Conservation (phyloP, 192 early-diverging fungal species). For the Backusella tuberculispora region DNA sequence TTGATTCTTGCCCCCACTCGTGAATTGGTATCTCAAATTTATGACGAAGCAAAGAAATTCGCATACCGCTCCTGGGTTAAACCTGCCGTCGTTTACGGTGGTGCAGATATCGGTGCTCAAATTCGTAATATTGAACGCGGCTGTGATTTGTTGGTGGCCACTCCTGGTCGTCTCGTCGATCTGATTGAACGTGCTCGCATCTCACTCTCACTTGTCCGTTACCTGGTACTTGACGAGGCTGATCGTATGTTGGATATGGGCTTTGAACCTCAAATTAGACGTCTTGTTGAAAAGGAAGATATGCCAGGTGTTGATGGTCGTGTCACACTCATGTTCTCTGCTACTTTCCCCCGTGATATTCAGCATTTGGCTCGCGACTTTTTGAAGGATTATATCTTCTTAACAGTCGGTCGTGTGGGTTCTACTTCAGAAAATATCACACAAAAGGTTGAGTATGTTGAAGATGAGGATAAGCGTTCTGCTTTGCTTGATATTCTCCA, state of each 20-base stretch:
- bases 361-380: slow-evolving; percentile 87
- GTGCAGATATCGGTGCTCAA: slow-evolving; percentile 90
- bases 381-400: slow-evolving; percentile 83
- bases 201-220: slow-evolving; percentile 78
- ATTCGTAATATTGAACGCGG: slow-evolving; percentile 89
- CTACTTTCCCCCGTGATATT: slow-evolving; percentile 93
- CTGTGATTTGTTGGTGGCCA: slow-evolving; percentile 93
- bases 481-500: slow-evolving; percentile 85
- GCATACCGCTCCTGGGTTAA: slow-evolving; percentile 92
- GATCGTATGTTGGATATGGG: slow-evolving; percentile 98
- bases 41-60: slow-evolving; percentile 88
- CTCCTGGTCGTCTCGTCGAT: slow-evolving; percentile 96
- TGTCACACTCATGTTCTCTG: slow-evolving; percentile 94
- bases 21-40: slow-evolving; percentile 95
- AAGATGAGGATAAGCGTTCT: slow-evolving; percentile 93
- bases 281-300: slow-evolving; percentile 83
- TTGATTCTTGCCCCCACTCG: slow-evolving; percentile 94
- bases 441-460: slow-evolving; percentile 91
- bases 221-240: slow-evolving; percentile 93
- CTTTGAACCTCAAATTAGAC: slow-evolving; percentile 92
- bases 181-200: slow-evolving; percentile 84
- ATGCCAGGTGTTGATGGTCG: slow-evolving; percentile 72
- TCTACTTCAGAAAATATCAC: slow-evolving; percentile 98
- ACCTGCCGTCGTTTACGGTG: slow-evolving; percentile 95
- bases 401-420: slow-evolving; percentile 92